Evolutionary conservation across 83 land plant species (phyloP), one percentile per base, ranked within the genome.

Genomic region (Picea engelmannii): DNA sequence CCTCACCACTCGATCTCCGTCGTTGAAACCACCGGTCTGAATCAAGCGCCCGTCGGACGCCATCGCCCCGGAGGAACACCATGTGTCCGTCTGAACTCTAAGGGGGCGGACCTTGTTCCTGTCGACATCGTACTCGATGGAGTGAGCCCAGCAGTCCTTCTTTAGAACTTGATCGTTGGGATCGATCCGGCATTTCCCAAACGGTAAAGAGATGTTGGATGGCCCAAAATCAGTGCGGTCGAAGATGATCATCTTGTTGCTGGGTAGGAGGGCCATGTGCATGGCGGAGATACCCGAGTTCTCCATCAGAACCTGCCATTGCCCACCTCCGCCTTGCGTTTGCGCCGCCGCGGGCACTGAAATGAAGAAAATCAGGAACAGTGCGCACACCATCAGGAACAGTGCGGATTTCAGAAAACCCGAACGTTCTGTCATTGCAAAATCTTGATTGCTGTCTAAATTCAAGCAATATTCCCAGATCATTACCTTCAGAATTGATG

Each of bases 131-230:
- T 85, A 90, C 76, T 83, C 87, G 27, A 85, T 78, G 35, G 96
- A 90, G 81, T 94, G 96, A 8, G 94, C 96, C 17, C 88, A 76
- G 87, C 96, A 94, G 66, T 94, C 93, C 13, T 11, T 6, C 3
- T 18, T 66, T 38, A 86, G 64, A 18, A 71, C 82, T 11, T 25
- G 65, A 60, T 88, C 92, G 65, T 71, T 58, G 1, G 83, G 84
- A 66, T 87, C 84, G 21, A 59, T 23, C 5, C 88, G 81, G 85
- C 93, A 89, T 5, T 76, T 61, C 5, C 91, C 91, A 55, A 42
- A 67, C 42, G 93, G 90, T 24, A 93, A 83, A 17, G 80, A 93
- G 67, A 62, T 85, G 80, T 17, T 93, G 91, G 1, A 40, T 38
- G 44, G n/a, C n/a, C 93, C 95, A 61, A 86, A 82, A 78, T 93